phyloP scores from a whole-genome alignment of 2,329 filamentous ascomycete species.

The Cytospora leucostoma region DNA sequence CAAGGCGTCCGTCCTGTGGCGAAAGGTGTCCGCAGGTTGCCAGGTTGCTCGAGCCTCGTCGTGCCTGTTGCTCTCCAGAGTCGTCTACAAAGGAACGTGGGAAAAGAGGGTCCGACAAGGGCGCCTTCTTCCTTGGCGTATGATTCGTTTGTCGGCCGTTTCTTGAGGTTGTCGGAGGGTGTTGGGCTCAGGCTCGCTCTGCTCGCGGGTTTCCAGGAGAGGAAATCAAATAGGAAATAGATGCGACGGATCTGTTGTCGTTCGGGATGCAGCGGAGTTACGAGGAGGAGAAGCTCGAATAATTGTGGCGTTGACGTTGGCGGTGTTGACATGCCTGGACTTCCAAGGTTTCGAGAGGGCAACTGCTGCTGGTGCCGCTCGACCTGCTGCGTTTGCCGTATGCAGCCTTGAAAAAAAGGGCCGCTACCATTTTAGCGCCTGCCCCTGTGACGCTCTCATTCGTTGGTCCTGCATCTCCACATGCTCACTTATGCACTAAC shows the following conservation, averaged over 20 bases:
- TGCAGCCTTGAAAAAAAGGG: slow-evolving; percentile 21
- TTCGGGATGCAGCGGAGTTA: neutral
- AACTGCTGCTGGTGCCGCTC: neutral
- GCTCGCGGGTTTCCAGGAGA: neutral
- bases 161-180: neutral
- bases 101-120: slow-evolving; percentile 8
- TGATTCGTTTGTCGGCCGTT: slow-evolving; percentile 6
- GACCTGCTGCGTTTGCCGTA: slow-evolving; percentile 8
- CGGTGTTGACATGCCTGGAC: slow-evolving; percentile 14
- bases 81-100: slow-evolving; percentile 24
- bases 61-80: slow-evolving; percentile 12
- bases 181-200: neutral
- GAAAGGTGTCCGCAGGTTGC: neutral
- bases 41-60: slow-evolving; percentile 21
- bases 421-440: slow-evolving; percentile 17
- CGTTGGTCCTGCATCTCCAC: neutral
- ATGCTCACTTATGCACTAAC: neutral
- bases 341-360: neutral
- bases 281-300: neutral
- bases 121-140: slow-evolving; percentile 4
- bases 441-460: slow-evolving; percentile 4
- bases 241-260: slow-evolving; percentile 3
- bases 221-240: neutral
- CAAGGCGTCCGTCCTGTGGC: neutral
- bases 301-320: slow-evolving; percentile 11